phyloP scores from a whole-genome alignment of 495 filamentous ascomycete species.

The Clohesyomyces aquaticus region DNA sequence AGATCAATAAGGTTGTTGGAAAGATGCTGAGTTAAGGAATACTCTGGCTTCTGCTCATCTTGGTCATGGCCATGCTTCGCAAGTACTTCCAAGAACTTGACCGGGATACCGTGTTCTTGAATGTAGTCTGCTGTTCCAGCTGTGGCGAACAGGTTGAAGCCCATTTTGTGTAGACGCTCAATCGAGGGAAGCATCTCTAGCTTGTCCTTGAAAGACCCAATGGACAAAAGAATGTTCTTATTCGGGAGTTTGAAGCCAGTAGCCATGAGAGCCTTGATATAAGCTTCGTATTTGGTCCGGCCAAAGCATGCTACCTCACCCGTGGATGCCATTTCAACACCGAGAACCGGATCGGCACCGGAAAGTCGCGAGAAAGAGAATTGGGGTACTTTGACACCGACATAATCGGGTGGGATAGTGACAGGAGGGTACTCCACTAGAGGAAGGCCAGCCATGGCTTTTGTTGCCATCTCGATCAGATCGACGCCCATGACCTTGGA shows the following conservation, averaged over 20 bases:
- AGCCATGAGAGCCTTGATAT: conserved; percentile 91
- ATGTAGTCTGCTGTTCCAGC: conserved; percentile 95
- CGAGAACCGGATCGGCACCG: conserved; percentile 92
- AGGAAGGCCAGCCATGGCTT: conserved; percentile 87
- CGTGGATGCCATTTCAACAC: conserved; percentile 99
- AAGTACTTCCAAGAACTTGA: conserved; percentile 89
- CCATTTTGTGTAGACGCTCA: conserved; percentile 80
- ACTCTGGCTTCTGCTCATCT: conserved; percentile 88
- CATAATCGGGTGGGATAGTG: conserved; percentile 75
- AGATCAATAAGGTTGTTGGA: conserved; percentile 97
- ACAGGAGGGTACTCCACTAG: conserved; percentile 80
- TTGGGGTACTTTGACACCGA: conserved; percentile 97
- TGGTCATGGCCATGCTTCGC: conserved; percentile 59
- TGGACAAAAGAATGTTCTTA: conserved; percentile 91
- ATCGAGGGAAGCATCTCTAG: conserved; percentile 94
- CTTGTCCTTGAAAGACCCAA: conserved; percentile 97
- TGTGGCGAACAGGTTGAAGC: conserved; percentile 93
- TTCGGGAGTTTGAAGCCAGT: conserved; percentile 97
- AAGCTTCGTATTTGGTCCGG: conserved; percentile 93
- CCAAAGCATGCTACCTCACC: conserved; percentile 98
- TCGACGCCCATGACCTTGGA: conserved; percentile 99
- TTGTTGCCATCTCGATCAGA: conserved; percentile 97
- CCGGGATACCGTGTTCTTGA: conserved; percentile 84
- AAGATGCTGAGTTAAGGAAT: conserved; percentile 91
- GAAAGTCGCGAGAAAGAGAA: conserved; percentile 98